A percentile compares a stretch with the other conserved stretches of the same genome.
phyloP scores from a whole-genome alignment of 1,139 yeast species.

The Petasospora fabianii region DNA sequence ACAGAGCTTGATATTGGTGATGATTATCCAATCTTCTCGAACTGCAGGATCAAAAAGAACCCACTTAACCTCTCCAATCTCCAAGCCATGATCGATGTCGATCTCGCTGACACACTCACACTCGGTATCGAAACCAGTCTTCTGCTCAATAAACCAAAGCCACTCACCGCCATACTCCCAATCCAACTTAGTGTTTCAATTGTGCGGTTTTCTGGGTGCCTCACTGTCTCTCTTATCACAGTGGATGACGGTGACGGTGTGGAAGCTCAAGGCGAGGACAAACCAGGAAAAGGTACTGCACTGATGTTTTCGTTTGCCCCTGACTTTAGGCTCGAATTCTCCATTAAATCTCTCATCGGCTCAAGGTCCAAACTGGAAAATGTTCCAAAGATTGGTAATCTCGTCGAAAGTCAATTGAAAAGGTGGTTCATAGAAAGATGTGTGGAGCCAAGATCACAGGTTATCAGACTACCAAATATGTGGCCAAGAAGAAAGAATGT shows the following conservation, averaged over 20 bases:
- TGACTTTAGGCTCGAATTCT: conserved; percentile 83
- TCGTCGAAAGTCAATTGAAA: conserved; percentile 77
- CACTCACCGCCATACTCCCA: conserved; percentile 82
- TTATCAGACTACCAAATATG: conserved; percentile 75
- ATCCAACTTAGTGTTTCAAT: conserved; percentile 81
- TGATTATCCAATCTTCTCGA: conserved; percentile 92
- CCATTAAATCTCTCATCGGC: conserved; percentile 83
- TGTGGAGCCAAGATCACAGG: conserved; percentile 89
- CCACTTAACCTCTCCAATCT: conserved; percentile 40
- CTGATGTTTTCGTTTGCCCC: conserved; percentile 88
- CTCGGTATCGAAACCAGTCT: conserved; percentile 84
- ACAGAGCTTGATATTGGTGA: conserved; percentile 93
- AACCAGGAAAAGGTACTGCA: conserved; percentile 53
- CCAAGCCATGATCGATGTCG: conserved; percentile 94
- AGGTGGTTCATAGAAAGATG: conserved; percentile 92
- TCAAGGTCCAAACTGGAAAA: conserved; percentile 89
- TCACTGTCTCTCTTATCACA: conserved; percentile 58
- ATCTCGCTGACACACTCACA: conserved; percentile 83
- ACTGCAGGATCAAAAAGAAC: conserved; percentile 75
- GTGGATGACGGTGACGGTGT: conserved; percentile 23
- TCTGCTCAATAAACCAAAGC: conserved; percentile 78
- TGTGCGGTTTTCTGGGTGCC: conserved; percentile 89
- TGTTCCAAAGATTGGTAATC: conserved; percentile 84
- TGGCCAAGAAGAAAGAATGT: conserved; percentile 89
- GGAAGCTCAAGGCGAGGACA: conserved; percentile 29